phyloP scores from a whole-genome alignment of 2,329 filamentous ascomycete genomes.

The Aspergillus sp. region DNA sequence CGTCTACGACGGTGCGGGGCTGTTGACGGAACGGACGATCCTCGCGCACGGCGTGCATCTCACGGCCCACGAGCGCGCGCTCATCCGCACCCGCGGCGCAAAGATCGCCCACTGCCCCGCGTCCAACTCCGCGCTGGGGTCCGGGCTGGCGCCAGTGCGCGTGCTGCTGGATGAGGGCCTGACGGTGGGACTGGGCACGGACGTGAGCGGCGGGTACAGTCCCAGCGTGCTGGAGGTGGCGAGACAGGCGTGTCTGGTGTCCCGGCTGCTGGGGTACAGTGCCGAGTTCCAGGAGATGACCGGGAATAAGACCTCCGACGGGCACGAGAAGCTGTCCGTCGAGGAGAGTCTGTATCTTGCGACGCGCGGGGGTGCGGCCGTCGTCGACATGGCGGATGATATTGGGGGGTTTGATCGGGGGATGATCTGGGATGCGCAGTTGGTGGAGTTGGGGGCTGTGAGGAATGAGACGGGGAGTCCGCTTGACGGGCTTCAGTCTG shows the following conservation, averaged over 20 bases:
- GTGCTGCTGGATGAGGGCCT: slow-evolving; percentile 72
- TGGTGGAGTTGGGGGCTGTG: slow-evolving; percentile 61
- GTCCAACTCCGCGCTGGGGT: slow-evolving; percentile 79
- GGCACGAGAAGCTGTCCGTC: slow-evolving; percentile 68
- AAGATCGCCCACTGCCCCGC: slow-evolving; percentile 84
- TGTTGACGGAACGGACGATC: slow-evolving; percentile 72
- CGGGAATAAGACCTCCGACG: slow-evolving; percentile 21
- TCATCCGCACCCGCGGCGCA: slow-evolving; percentile 61
- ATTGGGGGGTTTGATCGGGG: slow-evolving; percentile 83
- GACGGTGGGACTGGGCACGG: slow-evolving; percentile 82
- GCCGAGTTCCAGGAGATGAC: slow-evolving; percentile 43
- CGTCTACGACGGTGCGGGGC: slow-evolving; percentile 71
- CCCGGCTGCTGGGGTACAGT: slow-evolving; percentile 58
- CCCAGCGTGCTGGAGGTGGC: slow-evolving; percentile 79
- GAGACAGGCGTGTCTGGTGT: slow-evolving; percentile 76
- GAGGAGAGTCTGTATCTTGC: slow-evolving; percentile 84
- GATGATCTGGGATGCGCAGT: slow-evolving; percentile 88
- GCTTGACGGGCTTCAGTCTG: slow-evolving; percentile 28
- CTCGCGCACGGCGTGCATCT: slow-evolving; percentile 85
- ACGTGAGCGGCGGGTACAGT: slow-evolving; percentile 85
- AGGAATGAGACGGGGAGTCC: neutral
- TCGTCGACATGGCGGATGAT: slow-evolving; percentile 69
- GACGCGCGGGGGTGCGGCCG: slow-evolving; percentile 80
- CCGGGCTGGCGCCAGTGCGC: slow-evolving; percentile 73
- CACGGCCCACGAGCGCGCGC: slow-evolving; percentile 60